Percentiles rank a stretch among this genome's conserved stretches.
These are phyloP conservation scores for Candolleomyces efflorescens DNA, from an alignment of 768 basidiomycete species.

Conservation along the genomic window DNA sequence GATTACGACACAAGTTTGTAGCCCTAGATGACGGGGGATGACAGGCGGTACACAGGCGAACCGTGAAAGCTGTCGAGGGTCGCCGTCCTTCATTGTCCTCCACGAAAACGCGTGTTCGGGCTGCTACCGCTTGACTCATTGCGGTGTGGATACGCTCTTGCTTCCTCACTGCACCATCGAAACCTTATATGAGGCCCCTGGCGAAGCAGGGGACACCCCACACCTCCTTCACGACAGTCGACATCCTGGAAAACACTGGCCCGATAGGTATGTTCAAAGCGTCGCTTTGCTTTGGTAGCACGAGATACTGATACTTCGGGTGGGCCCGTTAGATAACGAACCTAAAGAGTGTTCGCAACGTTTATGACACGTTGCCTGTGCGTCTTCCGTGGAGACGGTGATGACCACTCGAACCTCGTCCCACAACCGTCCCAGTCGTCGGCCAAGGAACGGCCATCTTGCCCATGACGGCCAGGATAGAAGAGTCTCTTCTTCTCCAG, in stretches of 20 bases:
- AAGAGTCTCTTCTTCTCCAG: too few relatives aligned
- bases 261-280: background rate
- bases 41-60: background rate
- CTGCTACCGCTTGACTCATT: background rate
- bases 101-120: background rate
- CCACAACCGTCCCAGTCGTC: background rate
- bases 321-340: background rate
- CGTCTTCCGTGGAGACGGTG: background rate
- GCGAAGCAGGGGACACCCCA: background rate
- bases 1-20: background rate
- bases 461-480: too few relatives aligned
- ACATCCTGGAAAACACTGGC: background rate
- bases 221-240: background rate
- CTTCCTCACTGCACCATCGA: background rate
- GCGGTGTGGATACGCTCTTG: background rate
- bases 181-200: background rate
- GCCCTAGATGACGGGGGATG: background rate
- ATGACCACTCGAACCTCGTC: background rate
- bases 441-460: too few relatives aligned
- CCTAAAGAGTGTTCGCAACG: background rate
- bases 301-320: background rate
- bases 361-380: constrained; percentile 5
- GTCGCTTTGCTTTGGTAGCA: background rate
- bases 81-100: background rate
- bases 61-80: background rate